phyloP scores from a whole-genome alignment of 176 grass and related monocot species.

The Bonia amplexicaulis region DNA sequence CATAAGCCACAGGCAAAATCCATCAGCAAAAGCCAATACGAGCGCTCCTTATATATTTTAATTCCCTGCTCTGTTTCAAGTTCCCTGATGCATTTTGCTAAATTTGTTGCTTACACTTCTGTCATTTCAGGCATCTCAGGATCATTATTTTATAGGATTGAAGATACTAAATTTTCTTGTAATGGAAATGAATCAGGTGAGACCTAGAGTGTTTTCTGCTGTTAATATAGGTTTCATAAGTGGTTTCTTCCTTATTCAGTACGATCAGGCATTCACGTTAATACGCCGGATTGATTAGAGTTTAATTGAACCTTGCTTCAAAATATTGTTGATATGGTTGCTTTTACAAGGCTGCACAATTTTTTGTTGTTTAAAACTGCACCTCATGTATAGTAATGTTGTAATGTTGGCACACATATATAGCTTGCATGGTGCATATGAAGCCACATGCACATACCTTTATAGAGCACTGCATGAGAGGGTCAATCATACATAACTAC shows the following conservation, averaged over 20 bases:
- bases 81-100: constrained; percentile 27
- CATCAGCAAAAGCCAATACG: too few species aligned
- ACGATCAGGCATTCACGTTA: not conserved
- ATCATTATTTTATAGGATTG: constrained; percentile 98
- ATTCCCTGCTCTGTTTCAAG: not conserved
- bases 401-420: not conserved
- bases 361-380: not conserved
- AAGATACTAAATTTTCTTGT: constrained; percentile 87
- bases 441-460: not conserved
- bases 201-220: constrained; percentile 8
- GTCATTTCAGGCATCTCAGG: constrained; percentile 70
- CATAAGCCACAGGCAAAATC: too few species aligned
- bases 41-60: not conserved
- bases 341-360: not conserved
- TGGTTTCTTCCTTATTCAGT: not conserved
- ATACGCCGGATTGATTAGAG: not conserved
- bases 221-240: not conserved
- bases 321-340: not conserved
- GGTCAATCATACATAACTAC: not conserved
- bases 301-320: not conserved
- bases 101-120: constrained; percentile 25
- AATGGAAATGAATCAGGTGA: constrained; percentile 97
- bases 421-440: not conserved
- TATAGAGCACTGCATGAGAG: not conserved
- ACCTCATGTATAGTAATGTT: not conserved